Base-by-base conservation (phyloP, 2,329 filamentous ascomycete genomes). In the Phialophora tarda region DNA sequence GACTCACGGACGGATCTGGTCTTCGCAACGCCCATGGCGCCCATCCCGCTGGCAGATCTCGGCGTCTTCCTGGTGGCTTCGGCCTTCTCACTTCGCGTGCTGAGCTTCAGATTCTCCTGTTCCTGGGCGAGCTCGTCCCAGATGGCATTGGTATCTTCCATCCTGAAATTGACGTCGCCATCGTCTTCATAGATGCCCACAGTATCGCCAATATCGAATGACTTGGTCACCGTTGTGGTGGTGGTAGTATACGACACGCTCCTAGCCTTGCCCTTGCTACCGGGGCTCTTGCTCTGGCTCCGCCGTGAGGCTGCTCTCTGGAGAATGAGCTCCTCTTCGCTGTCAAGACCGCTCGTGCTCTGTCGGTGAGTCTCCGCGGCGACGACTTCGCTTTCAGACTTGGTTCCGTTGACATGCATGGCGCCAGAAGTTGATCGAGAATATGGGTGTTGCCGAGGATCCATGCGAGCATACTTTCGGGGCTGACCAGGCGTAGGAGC, bases 401-500 rank as follows among this genome's bases (percentile, higher is more conserved):
- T 66, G 57, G 32, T 53, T 14, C 62, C 62, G 55, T 59, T 72
- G 59, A 64, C 56, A 10, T 65, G 67, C 32, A 85, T 71, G 76
- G 71, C 73, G 5, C 77, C 79, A 6, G 83, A 85, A 6, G 83
- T 78, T 26, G 84, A 85, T 64, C 89, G 85, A 59, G 87, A 80
- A 78, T 93, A 91, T 11, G 90, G 88, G 77, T 93, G 87, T 72
- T 92, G 90, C 28, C 90, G 87, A 48, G 85, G 86, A 73, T 93
- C 92, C 66, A 88, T 85, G 64, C 92, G 88, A 71, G 89, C 89
- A 17, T 90, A 91, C 83, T 99, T 98, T 69, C 95, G 88, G 30
- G 95, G 95, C 77, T 99, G 95, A 2, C 95, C 95, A 0, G 95
- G 95, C 4, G 95, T 99, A 2, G 95, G 95, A 0, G 93, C 94